phyloP scores from a whole-genome alignment of 306 rosid species.

The Sphenostylis stenocarpa region DNA sequence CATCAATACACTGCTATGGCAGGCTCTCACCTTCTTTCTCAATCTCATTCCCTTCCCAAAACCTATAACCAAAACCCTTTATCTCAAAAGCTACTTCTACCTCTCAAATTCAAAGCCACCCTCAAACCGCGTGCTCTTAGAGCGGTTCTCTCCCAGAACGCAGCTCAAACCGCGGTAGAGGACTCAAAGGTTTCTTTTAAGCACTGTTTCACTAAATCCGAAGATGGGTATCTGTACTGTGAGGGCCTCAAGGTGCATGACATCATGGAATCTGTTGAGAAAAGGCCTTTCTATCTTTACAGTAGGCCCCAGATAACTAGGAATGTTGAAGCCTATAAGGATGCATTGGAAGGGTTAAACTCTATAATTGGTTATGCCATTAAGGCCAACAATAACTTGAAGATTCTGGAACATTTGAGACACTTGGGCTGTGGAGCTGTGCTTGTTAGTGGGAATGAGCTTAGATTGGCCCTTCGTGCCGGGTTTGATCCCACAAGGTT shows the following conservation, averaged over 20 bases:
- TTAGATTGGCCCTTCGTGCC: slow-evolving; percentile 72
- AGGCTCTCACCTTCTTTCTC: slow-evolving; percentile 48
- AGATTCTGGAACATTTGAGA: slow-evolving; percentile 88
- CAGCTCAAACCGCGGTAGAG: slow-evolving; percentile 38
- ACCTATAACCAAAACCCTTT: slow-evolving; percentile 43
- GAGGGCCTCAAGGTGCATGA: slow-evolving; percentile 77
- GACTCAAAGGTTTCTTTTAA: slow-evolving; percentile 42
- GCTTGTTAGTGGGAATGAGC: slow-evolving; percentile 97
- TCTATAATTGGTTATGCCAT: slow-evolving; percentile 88
- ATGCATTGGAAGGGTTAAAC: slow-evolving; percentile 73
- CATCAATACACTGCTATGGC: slow-evolving; percentile 46
- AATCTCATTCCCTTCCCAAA: slow-evolving; percentile 45
- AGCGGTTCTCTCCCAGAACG: slow-evolving; percentile 63
- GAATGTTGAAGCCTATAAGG: slow-evolving; percentile 75
- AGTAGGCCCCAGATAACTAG: slow-evolving; percentile 90
- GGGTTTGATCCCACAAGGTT: slow-evolving; percentile 91
- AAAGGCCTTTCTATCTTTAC: slow-evolving; percentile 84
- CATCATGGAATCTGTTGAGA: slow-evolving; percentile 84
- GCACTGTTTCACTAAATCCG: slow-evolving; percentile 76
- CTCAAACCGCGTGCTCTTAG: slow-evolving; percentile 39
- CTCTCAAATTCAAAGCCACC: slow-evolving; percentile 39
- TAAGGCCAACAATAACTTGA: slow-evolving; percentile 88
- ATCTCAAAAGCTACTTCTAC: slow-evolving; percentile 27
- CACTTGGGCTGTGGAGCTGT: slow-evolving; percentile 90
- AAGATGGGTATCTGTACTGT: slow-evolving; percentile 81